Evolutionary conservation across 2,329 filamentous ascomycete species (phyloP).

Genomic region (Aspergillus aculeatinus): DNA sequence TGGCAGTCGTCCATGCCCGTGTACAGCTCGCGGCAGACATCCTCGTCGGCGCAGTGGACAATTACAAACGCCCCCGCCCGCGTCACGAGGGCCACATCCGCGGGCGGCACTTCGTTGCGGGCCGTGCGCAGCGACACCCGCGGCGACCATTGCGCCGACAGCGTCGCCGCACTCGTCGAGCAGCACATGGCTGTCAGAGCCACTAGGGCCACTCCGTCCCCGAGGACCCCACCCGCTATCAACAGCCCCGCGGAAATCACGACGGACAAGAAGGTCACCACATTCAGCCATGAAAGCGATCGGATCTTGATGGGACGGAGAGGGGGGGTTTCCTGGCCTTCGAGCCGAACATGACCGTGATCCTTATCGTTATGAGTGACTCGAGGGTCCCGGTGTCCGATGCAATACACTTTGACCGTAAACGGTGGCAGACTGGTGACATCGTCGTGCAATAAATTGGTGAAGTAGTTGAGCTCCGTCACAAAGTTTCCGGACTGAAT

Average conservation of each 20-base stretch:
- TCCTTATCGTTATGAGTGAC: no score
- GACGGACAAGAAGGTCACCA: slow-evolving; percentile 54
- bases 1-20: slow-evolving; percentile 60
- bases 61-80: slow-evolving; percentile 58
- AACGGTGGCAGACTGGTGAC: neutral
- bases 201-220: slow-evolving; percentile 54
- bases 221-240: slow-evolving; percentile 30
- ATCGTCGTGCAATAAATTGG: slow-evolving; percentile 57
- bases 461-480: slow-evolving; percentile 60
- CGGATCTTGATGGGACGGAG: neutral
- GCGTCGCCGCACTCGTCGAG: slow-evolving; percentile 55
- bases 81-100: slow-evolving; percentile 63
- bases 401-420: no score
- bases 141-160: slow-evolving; percentile 59
- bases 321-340: no score
- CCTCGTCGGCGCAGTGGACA: slow-evolving; percentile 57
- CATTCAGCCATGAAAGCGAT: slow-evolving; percentile 39
- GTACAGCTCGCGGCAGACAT: slow-evolving; percentile 63
- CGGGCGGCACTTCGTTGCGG: slow-evolving; percentile 51
- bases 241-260: slow-evolving; percentile 29
- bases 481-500: slow-evolving; percentile 57
- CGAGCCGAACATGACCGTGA: no score
- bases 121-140: slow-evolving; percentile 54
- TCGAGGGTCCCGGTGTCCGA: no score
- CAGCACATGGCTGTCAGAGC: slow-evolving; percentile 55